Percentiles rank a stretch among this genome's conserved stretches.
phyloP scores from a whole-genome alignment of 2,329 filamentous ascomycete species.

The Cladophialophora carrionii region DNA sequence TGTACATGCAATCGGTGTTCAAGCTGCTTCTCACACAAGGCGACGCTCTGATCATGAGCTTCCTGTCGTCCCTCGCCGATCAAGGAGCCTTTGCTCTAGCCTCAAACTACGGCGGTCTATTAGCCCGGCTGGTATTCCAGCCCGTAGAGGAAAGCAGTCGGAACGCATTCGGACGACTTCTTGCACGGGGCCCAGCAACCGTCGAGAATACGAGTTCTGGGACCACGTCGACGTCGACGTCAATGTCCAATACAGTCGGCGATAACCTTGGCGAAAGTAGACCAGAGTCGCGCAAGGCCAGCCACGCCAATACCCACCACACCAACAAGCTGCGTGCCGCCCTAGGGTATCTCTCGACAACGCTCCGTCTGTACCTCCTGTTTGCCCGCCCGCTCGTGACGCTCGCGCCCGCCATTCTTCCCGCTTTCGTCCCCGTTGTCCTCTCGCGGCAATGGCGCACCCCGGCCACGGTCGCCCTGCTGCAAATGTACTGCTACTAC shows the following conservation, averaged over 20 bases:
- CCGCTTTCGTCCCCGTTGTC: constrained; percentile 71
- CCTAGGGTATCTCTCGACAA: constrained; percentile 46
- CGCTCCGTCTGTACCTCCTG: constrained; percentile 74
- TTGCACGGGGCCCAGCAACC: constrained; percentile 46
- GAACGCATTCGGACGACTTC: constrained; percentile 81
- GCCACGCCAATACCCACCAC: neutral
- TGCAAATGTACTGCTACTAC: constrained; percentile 86
- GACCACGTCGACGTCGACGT: neutral
- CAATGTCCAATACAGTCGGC: neutral
- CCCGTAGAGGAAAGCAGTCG: constrained; percentile 93
- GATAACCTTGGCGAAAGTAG: neutral
- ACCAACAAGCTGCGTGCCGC: constrained; percentile 20
- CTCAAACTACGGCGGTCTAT: constrained; percentile 88
- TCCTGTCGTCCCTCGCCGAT: constrained; percentile 73
- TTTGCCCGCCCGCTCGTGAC: constrained; percentile 69
- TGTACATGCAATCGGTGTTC: constrained; percentile 84
- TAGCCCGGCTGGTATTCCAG: constrained; percentile 88
- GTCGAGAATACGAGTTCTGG: neutral
- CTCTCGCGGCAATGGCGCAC: constrained; percentile 76
- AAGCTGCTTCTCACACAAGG: constrained; percentile 95
- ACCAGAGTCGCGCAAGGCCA: neutral
- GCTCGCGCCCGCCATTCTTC: constrained; percentile 75
- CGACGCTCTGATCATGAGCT: constrained; percentile 83
- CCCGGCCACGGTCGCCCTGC: constrained; percentile 71
- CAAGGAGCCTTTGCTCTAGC: constrained; percentile 93